phyloP scores from a whole-genome alignment of 331 rosid species.

The Quercus tomentella region DNA sequence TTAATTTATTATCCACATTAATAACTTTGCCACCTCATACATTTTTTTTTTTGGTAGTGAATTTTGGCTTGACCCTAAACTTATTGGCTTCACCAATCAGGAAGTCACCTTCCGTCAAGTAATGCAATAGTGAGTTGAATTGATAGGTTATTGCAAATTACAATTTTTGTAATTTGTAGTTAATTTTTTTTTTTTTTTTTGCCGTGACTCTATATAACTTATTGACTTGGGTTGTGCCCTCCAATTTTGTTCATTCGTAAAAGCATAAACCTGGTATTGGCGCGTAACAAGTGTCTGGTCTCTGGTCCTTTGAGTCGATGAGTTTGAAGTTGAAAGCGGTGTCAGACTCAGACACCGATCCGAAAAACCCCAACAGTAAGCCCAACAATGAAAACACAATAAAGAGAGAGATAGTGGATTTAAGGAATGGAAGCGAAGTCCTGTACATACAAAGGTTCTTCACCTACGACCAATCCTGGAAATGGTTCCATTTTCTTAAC shows the following conservation, averaged over 20 bases:
- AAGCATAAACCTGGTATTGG: background rate
- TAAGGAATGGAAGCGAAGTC: slow-evolving; percentile 78
- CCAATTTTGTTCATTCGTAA: background rate
- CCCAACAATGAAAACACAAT: slow-evolving; percentile 15
- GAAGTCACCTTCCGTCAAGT: too few relatives aligned
- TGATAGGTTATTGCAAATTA: too few relatives aligned
- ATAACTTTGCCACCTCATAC: too few relatives aligned
- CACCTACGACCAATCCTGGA: slow-evolving; percentile 63
- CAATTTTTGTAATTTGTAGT: too few relatives aligned
- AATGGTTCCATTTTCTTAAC: slow-evolving; percentile 68
- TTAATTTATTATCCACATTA: too few relatives aligned
- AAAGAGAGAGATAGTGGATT: slow-evolving; percentile 45
- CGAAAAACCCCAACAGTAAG: slow-evolving; percentile 12
- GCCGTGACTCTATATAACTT: too few relatives aligned
- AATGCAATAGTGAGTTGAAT: too few relatives aligned
- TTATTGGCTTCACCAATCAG: too few relatives aligned
- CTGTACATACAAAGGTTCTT: slow-evolving; percentile 49
- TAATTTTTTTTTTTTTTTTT: background rate
- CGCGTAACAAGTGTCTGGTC: background rate
- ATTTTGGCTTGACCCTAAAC: too few relatives aligned
- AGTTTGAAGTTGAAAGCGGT: slow-evolving; percentile 50
- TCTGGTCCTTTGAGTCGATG: slow-evolving; percentile 18
- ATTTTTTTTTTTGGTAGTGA: too few relatives aligned
- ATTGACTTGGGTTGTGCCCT: background rate
- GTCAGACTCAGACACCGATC: background rate